Percentiles rank a stretch among this genome's conserved stretches.
Evolutionary conservation across 352 stramenopile species (phyloP).

Genomic region (Globisporangium splendens): DNA sequence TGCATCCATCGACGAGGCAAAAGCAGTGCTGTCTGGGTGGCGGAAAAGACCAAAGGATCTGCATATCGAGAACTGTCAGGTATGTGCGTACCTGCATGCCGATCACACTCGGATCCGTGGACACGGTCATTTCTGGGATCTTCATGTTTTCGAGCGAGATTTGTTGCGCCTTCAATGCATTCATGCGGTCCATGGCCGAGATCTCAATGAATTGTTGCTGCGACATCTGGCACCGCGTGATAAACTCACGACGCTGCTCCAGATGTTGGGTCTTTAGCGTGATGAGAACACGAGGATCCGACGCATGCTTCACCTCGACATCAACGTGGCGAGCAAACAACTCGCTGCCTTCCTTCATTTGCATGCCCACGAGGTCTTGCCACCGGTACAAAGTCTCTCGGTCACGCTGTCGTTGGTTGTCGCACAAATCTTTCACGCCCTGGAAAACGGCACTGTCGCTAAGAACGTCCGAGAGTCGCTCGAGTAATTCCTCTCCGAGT

Average conservation of each 20-base stretch:
- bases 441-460: constrained; percentile 66
- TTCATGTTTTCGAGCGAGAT: constrained; percentile 70
- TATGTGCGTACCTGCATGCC: constrained; percentile 39
- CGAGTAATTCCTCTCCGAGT: constrained; percentile 46
- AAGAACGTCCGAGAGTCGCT: constrained; percentile 56
- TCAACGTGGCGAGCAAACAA: constrained; percentile 55
- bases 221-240: constrained; percentile 62
- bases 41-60: too few relatives aligned
- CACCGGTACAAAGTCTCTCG: constrained; percentile 72
- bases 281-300: constrained; percentile 45
- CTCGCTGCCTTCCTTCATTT: constrained; percentile 81
- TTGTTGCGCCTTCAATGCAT: constrained; percentile 60
- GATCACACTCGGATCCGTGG: constrained; percentile 38
- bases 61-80: too few relatives aligned
- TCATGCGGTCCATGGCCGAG: constrained; percentile 58
- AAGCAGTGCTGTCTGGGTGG: too few relatives aligned
- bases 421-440: constrained; percentile 51
- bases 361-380: constrained; percentile 75
- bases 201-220: constrained; percentile 81
- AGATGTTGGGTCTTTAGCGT: constrained; percentile 59
- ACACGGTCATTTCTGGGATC: constrained; percentile 66
- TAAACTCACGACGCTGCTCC: constrained; percentile 64
- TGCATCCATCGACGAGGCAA: too few relatives aligned
- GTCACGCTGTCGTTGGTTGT: constrained; percentile 59
- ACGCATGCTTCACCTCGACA: constrained; percentile 40